These are phyloP conservation scores for Nitzschia sp. DNA, from an alignment of 108 stramenopile species.

Conservation along the genomic window DNA sequence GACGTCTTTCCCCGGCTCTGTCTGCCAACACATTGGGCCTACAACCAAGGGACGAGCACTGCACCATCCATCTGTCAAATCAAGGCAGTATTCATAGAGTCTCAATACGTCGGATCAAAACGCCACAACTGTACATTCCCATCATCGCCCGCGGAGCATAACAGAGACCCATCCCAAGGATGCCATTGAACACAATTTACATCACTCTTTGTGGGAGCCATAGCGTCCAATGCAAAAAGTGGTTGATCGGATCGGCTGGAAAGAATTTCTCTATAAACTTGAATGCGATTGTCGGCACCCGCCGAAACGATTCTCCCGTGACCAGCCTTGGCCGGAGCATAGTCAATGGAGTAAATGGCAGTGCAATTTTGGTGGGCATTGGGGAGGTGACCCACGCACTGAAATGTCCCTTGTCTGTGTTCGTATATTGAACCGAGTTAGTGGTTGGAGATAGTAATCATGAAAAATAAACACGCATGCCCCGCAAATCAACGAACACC, in stretches of 20 bases:
- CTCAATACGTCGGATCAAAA: slow-evolving; percentile 34
- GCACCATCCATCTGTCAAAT: too few relatives aligned
- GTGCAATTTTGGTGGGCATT: slow-evolving; percentile 54
- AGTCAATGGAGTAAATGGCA: slow-evolving; percentile 74
- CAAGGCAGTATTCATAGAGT: too few relatives aligned
- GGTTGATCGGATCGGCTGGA: slow-evolving; percentile 58
- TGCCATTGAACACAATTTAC: slow-evolving; percentile 97
- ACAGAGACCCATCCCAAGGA: slow-evolving; percentile 71
- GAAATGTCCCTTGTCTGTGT: slow-evolving; percentile 53
- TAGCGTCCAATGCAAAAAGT: slow-evolving; percentile 58
- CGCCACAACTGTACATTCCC: slow-evolving; percentile 85
- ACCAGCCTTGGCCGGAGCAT: slow-evolving; percentile 71
- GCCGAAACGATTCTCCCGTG: slow-evolving; percentile 78
- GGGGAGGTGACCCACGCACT: slow-evolving; percentile 69
- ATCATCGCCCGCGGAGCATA: slow-evolving; percentile 89
- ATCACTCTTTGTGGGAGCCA: slow-evolving; percentile 54
- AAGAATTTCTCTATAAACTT: slow-evolving; percentile 71
- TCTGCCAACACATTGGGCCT: too few relatives aligned
- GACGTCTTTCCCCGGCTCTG: too few relatives aligned
- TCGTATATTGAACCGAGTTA: too few relatives aligned
- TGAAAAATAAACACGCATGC: too few relatives aligned
- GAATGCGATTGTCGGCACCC: slow-evolving; percentile 85
- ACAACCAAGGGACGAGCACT: too few relatives aligned
- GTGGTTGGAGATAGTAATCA: too few relatives aligned
- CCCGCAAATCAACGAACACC: too few relatives aligned